phyloP scores from a whole-genome alignment of 2,329 filamentous ascomycete species.

The Beauveria sp. region DNA sequence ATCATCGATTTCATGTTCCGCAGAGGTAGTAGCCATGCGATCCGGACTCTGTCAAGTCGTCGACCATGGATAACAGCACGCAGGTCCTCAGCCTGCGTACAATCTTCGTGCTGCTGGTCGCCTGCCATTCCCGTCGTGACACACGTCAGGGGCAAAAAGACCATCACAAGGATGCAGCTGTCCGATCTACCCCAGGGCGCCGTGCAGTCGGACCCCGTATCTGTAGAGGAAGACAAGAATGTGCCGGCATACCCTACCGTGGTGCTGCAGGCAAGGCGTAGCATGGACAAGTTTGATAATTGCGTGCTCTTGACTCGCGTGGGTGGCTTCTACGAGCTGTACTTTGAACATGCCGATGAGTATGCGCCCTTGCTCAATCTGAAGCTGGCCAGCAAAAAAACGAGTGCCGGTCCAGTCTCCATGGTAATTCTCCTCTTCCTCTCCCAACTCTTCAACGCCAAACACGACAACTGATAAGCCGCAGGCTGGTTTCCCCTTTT shows the following conservation, averaged over 20 bases:
- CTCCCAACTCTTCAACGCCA: neutral
- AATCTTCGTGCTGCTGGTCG: neutral
- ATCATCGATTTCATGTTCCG: neutral
- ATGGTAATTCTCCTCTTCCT: constrained; percentile 55
- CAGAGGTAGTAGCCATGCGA: neutral
- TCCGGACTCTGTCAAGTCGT: neutral
- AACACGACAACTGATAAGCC: constrained; percentile 13
- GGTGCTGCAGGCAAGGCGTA: constrained; percentile 74
- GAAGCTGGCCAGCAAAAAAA: constrained; percentile 76
- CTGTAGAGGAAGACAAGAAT: constrained; percentile 30
- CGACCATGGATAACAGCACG: neutral
- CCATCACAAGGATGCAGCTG: constrained; percentile 43
- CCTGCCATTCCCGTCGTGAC: neutral
- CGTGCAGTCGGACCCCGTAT: constrained; percentile 23
- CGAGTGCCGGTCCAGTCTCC: constrained; percentile 67
- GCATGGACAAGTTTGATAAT: constrained; percentile 85
- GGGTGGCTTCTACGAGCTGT: constrained; percentile 94
- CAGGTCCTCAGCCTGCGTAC: neutral
- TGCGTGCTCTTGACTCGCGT: constrained; percentile 89
- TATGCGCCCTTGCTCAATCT: constrained; percentile 79
- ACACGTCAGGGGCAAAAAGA: constrained; percentile 43
- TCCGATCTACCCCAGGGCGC: constrained; percentile 50
- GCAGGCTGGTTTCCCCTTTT: constrained; percentile 85
- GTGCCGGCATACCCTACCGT: constrained; percentile 71
- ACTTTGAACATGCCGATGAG: constrained; percentile 91